These are phyloP conservation scores for Persicaria maculosa DNA, from an alignment of 148 eudicot genomes.

Conservation along the genomic window DNA sequence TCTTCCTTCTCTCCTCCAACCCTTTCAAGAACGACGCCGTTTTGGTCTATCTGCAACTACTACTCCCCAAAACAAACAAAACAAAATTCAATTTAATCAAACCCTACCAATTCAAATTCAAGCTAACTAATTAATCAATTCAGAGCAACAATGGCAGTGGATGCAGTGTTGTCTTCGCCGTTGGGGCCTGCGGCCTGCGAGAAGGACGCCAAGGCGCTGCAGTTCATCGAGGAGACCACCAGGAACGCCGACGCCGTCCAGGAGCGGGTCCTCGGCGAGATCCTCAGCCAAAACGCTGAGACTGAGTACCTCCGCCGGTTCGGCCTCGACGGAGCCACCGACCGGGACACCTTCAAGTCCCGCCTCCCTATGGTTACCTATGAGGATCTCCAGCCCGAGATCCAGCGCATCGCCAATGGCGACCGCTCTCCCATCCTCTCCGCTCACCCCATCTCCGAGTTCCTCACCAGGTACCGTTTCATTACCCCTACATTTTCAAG, in stretches of 20 bases:
- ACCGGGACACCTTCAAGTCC: slow-evolving; percentile 52
- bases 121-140: neutral
- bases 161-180: slow-evolving; percentile 46
- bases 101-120: too few species aligned
- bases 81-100: neutral
- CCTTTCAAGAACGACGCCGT: slow-evolving; percentile 2
- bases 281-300: slow-evolving; percentile 46
- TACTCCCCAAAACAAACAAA: too few species aligned
- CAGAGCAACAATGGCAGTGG: slow-evolving; percentile 50
- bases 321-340: slow-evolving; percentile 41
- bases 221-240: slow-evolving; percentile 80
- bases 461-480: slow-evolving; percentile 60
- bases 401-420: slow-evolving; percentile 75
- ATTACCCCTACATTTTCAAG: neutral
- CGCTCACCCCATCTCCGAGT: slow-evolving; percentile 77
- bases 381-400: slow-evolving; percentile 78
- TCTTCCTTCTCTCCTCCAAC: neutral
- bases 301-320: slow-evolving; percentile 58
- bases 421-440: slow-evolving; percentile 70
- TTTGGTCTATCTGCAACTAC: neutral
- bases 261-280: slow-evolving; percentile 48
- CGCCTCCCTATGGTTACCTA: slow-evolving; percentile 56
- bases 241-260: slow-evolving; percentile 65
- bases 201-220: slow-evolving; percentile 69
- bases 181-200: slow-evolving; percentile 72